Evolutionary conservation across 176 grass and related monocot species (phyloP).

Genomic region (Zoysia pacifica): DNA sequence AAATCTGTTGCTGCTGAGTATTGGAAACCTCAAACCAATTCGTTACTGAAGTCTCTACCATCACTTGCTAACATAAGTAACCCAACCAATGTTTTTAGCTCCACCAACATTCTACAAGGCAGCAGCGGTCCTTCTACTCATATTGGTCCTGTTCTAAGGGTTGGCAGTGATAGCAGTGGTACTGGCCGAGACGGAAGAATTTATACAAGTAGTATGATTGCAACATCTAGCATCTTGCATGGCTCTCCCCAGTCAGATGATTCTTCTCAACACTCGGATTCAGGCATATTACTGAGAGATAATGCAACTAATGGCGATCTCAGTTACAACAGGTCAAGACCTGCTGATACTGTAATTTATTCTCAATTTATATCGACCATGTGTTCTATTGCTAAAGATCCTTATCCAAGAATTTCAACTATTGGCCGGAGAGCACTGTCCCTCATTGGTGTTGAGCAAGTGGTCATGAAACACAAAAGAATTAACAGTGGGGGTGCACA

Average conservation of each 20-base stretch:
- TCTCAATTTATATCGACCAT: slow-evolving; percentile 79
- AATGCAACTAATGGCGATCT: slow-evolving; percentile 76
- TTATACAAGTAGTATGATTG: slow-evolving; percentile 67
- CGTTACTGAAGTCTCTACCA: slow-evolving; percentile 71
- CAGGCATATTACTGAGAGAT: slow-evolving; percentile 74
- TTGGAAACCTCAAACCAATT: slow-evolving; percentile 83
- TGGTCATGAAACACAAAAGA: slow-evolving; percentile 75
- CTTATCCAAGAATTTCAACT: slow-evolving; percentile 72
- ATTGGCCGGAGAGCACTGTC: slow-evolving; percentile 75
- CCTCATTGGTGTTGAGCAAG: slow-evolving; percentile 81
- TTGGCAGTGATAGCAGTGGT: slow-evolving; percentile 72
- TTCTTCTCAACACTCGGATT: slow-evolving; percentile 94
- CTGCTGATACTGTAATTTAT: slow-evolving; percentile 68
- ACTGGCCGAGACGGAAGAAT: slow-evolving; percentile 66
- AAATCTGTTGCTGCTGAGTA: slow-evolving; percentile 87
- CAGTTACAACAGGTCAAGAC: slow-evolving; percentile 54
- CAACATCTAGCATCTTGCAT: slow-evolving; percentile 70
- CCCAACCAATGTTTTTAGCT: slow-evolving; percentile 50
- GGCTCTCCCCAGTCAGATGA: slow-evolving; percentile 91
- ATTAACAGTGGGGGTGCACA: slow-evolving; percentile 64
- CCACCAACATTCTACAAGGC: slow-evolving; percentile 53
- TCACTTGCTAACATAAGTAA: slow-evolving; percentile 81
- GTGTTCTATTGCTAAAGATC: slow-evolving; percentile 85
- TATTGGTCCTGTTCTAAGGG: slow-evolving; percentile 81
- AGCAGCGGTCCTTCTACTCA: slow-evolving; percentile 52